Base-by-base conservation (phyloP, 116 monocot species). In the Cymodocea nodosa region DNA sequence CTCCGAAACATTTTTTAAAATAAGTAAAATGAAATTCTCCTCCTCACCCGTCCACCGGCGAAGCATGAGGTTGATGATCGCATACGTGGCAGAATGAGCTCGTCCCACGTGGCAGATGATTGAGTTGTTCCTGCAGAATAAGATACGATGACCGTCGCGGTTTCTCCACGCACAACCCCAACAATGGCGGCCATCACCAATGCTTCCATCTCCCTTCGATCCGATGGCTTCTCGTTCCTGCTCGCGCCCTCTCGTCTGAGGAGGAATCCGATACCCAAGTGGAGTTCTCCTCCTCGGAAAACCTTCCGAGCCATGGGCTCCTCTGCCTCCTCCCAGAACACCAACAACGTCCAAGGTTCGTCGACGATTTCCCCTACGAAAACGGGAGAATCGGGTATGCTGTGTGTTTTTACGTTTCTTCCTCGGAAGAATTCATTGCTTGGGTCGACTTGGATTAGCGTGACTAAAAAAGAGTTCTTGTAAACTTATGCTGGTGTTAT, bases 331-430 rank as follows among this genome's bases (percentile, higher is more conserved):
- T 37, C 56, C 19, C 56, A 56, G 56, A 68, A 35, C 7, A n/a
- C 68, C 56, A 54, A 56, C 36, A n/a, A 35, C 35, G 56, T 56
- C 36, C 56, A 56, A 68, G 68, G 68, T 68, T 55, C 12, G 66
- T 53, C 52, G 2, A 16, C n/a, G 15, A 16, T 1, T 12, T 60
- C 35, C 36, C 35, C 35, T 60, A 3, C 16, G 15, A 16, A 19
- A 19, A 23, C 13, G 11, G 14, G 56, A 20, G 22, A 56, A 23
- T 22, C 8, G 18, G 23, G 30, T 61, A 8, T 61, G n/a, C n/a
- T 60, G 4, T 63, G 7, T 44, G 6, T 0, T 30, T 20, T 63
- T 13, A 20, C 17, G 14, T 7, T 6, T 63, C 16, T 4, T 23
- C 11, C 34, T 63, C n/a, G 48, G 39, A 60, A 23, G 35, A 35